phyloP scores from a whole-genome alignment of 1,284 basidiomycete species.

The Ganoderma sp. region DNA sequence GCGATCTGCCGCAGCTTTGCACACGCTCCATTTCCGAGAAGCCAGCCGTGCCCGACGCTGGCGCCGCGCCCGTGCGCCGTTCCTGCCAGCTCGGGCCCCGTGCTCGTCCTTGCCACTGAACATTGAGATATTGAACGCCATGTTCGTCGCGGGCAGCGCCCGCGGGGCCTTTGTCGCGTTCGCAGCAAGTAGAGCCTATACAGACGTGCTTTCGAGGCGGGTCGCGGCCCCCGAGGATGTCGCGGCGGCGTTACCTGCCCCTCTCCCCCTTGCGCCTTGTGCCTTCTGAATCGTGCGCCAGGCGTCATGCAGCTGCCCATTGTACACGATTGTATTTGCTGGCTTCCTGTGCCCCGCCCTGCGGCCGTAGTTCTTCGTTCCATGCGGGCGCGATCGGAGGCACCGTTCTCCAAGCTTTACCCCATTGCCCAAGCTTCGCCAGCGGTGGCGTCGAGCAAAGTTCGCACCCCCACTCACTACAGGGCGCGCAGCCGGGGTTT shows the following conservation, averaged over 20 bases:
- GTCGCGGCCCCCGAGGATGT: conserved; percentile 15
- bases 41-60: background rate
- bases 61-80: background rate
- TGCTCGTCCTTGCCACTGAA: too few relatives aligned
- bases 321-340: background rate
- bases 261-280: background rate
- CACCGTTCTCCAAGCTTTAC: background rate
- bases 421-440: background rate
- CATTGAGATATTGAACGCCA: background rate
- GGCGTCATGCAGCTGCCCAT: background rate
- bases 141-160: background rate
- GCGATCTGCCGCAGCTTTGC: conserved; percentile 3
- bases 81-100: conserved; percentile 1
- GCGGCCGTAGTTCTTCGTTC: background rate
- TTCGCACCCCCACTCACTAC: background rate
- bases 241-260: conserved; percentile 10
- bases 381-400: conserved; percentile 1
- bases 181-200: background rate
- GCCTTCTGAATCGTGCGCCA: background rate
- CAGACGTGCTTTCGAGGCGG: background rate
- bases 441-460: background rate
- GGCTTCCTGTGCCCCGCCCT: background rate
- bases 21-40: conserved; percentile 3
- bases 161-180: background rate
- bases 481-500: background rate